Evolutionary conservation across 208 protist genomes (phyloP).

Genomic region (Acanthamoeba triangularis): DNA sequence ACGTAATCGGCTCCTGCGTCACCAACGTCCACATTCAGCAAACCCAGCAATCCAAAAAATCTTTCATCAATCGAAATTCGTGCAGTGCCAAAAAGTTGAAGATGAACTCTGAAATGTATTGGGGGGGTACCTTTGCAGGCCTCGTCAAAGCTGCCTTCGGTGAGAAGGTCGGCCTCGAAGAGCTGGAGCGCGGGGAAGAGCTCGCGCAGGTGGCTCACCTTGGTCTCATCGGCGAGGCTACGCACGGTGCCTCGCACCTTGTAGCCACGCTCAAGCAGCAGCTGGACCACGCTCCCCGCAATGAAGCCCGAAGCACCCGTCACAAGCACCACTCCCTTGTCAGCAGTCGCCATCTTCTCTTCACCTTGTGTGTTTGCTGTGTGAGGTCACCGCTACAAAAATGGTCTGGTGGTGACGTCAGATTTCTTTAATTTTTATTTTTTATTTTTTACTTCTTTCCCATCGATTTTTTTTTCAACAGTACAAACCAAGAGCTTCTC

Average conservation of each 20-base stretch:
- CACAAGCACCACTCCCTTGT: slow-evolving; percentile 22
- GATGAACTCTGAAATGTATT: background rate
- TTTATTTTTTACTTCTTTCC: too few species aligned
- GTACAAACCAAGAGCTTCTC: too few species aligned
- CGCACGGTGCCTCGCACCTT: slow-evolving; percentile 47
- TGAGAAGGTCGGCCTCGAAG: slow-evolving; percentile 30
- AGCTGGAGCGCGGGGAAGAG: background rate
- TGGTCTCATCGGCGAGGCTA: slow-evolving; percentile 3
- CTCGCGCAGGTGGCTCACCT: slow-evolving; percentile 4
- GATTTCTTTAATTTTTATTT: too few species aligned
- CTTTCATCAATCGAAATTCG: too few species aligned
- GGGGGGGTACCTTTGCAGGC: background rate
- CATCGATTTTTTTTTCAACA: too few species aligned
- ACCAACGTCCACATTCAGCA: too few species aligned
- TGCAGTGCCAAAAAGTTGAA: too few species aligned
- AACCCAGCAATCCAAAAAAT: too few species aligned
- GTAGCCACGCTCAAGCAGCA: slow-evolving; percentile 67
- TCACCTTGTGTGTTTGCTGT: too few species aligned
- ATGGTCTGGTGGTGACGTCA: too few species aligned
- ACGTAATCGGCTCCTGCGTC: background rate
- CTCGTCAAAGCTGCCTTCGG: slow-evolving; percentile 13
- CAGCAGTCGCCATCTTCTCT: background rate
- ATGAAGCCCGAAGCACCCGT: slow-evolving; percentile 72
- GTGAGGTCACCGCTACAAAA: too few species aligned
- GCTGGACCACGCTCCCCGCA: background rate